A percentile compares a stretch with the other conserved stretches of the same genome.
phyloP scores from a whole-genome alignment of 2,329 filamentous ascomycete species.

The Ascocoryne sarcoides region DNA sequence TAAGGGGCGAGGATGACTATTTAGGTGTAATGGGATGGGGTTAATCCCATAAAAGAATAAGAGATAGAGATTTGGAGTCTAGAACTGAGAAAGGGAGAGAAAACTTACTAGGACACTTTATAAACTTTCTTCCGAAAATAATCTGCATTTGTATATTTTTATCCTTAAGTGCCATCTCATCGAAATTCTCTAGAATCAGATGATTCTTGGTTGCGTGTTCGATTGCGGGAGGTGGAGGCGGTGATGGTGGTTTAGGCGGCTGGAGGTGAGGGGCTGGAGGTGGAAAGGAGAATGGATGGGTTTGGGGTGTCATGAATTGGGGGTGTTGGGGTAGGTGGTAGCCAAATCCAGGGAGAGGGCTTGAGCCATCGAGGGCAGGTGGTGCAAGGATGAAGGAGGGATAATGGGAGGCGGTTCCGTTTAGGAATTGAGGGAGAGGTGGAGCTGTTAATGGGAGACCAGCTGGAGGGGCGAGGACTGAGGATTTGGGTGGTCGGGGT shows the following conservation, averaged over 20 bases:
- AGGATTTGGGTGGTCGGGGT: conserved; percentile 13
- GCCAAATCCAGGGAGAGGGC: conserved; percentile 28
- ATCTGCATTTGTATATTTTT: conserved; percentile 47
- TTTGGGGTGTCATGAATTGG: conserved; percentile 4
- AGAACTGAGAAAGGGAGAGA: no score
- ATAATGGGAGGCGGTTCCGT: conserved; percentile 3
- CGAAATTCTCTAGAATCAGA: conserved; percentile 49
- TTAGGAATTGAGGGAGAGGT: conserved; percentile 11
- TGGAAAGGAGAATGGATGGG: conserved; percentile 6
- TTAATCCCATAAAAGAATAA: no score
- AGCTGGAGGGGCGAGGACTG: conserved; percentile 19
- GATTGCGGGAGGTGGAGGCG: conserved; percentile 28
- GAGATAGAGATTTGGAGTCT: no score
- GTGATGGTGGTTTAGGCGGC: conserved; percentile 8
- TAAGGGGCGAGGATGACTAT: no score
- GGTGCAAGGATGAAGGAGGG: conserved; percentile 10
- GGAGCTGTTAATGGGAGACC: conserved; percentile 16
- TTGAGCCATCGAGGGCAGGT: conserved; percentile 22
- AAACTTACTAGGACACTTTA: conserved; percentile 38
- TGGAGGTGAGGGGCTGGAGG: conserved; percentile 14
- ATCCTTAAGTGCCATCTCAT: conserved; percentile 39
- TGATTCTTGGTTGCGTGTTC: conserved; percentile 47
- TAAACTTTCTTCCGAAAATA: conserved; percentile 42
- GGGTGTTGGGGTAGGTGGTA: conserved; percentile 14
- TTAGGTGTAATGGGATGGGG: no score